phyloP scores from a whole-genome alignment of 257 asterid genomes.

The Solanum stenotomum region DNA sequence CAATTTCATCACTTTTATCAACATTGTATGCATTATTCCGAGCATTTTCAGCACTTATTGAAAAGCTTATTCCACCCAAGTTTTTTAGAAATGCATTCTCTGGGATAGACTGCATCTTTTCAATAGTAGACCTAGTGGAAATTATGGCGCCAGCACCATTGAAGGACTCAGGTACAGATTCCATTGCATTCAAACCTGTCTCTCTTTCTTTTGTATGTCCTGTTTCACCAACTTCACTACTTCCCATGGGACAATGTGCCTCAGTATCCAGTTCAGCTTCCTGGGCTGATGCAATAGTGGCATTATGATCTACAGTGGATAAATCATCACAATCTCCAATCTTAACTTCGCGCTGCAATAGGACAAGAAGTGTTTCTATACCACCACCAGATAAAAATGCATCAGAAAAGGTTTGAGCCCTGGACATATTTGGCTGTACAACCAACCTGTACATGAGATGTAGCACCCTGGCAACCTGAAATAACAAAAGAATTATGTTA shows the following conservation, averaged over 20 bases:
- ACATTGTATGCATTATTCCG: conserved; percentile 88
- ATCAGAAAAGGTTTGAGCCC: conserved; percentile 87
- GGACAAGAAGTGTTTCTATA: conserved; percentile 89
- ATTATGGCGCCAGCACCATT: not conserved
- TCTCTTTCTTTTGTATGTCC: conserved; percentile 33
- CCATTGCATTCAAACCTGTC: conserved; percentile 31
- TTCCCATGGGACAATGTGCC: conserved; percentile 18
- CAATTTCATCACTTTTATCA: conserved; percentile 78
- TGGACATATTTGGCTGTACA: conserved; percentile 79
- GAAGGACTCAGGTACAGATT: conserved; percentile 25
- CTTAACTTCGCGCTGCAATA: conserved; percentile 94
- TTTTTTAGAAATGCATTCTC: conserved; percentile 49
- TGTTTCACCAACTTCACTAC: conserved; percentile 21
- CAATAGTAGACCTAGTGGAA: conserved; percentile 31
- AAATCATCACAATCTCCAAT: conserved; percentile 61
- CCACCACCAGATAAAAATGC: conserved; percentile 94
- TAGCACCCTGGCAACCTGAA: conserved; percentile 93
- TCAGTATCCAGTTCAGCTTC: conserved; percentile 30
- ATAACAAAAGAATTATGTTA: conserved; percentile 19
- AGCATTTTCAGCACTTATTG: conserved; percentile 93
- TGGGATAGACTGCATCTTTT: conserved; percentile 53
- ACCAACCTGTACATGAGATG: conserved; percentile 87
- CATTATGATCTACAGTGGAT: conserved; percentile 30
- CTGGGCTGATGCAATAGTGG: conserved; percentile 22
- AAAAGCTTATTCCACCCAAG: conserved; percentile 77